Evolutionary conservation across 2,329 filamentous ascomycete species (phyloP).

Genomic region (Ophiocordyceps camponoti-saundersi): DNA sequence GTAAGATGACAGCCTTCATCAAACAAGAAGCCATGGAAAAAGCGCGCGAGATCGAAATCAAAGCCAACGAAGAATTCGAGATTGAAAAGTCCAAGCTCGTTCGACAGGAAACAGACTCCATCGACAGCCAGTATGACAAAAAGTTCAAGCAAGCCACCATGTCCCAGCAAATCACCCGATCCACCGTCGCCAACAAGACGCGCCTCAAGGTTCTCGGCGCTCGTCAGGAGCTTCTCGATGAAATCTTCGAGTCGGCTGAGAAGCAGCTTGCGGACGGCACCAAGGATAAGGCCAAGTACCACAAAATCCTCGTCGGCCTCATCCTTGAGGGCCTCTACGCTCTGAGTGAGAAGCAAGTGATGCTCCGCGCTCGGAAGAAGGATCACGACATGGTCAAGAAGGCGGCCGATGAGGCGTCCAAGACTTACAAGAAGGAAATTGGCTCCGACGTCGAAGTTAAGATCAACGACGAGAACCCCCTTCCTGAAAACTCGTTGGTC

Average conservation of each 20-base stretch:
- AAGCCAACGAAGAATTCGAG: conserved; percentile 96
- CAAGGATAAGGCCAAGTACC: conserved; percentile 60
- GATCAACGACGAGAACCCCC: conserved; percentile 62
- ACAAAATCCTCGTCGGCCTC: conserved; percentile 58
- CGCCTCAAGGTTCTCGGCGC: conserved; percentile 75
- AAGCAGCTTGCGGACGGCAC: conserved; percentile 49
- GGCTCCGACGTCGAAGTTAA: conserved; percentile 52
- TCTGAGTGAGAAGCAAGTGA: conserved; percentile 62
- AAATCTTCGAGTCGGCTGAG: conserved; percentile 68
- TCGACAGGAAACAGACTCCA: conserved; percentile 81
- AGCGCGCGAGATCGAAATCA: conserved; percentile 91
- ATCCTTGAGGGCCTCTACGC: conserved; percentile 84
- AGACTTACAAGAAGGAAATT: conserved; percentile 69
- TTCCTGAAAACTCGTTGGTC: conserved; percentile 72
- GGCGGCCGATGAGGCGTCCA: conserved; percentile 57
- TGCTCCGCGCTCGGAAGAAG: conserved; percentile 59
- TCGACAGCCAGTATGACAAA: conserved; percentile 89
- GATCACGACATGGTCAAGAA: conserved; percentile 63
- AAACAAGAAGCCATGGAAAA: conserved; percentile 96
- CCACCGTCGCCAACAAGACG: conserved; percentile 91
- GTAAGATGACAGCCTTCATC: conserved; percentile 99
- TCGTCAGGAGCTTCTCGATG: conserved; percentile 79
- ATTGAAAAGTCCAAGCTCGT: conserved; percentile 99
- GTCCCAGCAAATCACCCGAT: conserved; percentile 97
- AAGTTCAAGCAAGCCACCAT: conserved; percentile 98